These are phyloP conservation scores for Blastobotrys proliferans DNA, from an alignment of 1,139 yeast genomes.

Conservation along the genomic window DNA sequence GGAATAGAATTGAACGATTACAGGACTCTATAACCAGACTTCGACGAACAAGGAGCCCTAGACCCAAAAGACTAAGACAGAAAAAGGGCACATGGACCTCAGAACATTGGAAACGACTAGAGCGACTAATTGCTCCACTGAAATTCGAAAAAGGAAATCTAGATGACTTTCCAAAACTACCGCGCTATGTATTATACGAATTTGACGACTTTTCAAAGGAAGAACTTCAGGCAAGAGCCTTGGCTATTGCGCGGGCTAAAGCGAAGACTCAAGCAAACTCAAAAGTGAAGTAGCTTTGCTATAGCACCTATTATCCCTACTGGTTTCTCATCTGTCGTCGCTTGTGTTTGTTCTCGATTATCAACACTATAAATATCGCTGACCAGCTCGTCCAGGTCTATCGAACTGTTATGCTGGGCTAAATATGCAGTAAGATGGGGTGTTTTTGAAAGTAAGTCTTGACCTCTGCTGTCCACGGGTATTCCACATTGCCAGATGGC, in stretches of 20 bases:
- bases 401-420: too few relatives aligned
- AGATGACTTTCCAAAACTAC: conserved; percentile 12
- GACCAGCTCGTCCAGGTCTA: too few relatives aligned
- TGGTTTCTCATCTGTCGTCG: too few relatives aligned
- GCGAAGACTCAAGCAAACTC: background rate
- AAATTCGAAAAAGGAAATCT: background rate
- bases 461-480: too few relatives aligned
- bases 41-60: conserved; percentile 4
- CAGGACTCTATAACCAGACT: background rate
- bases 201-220: conserved; percentile 15
- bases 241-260: conserved; percentile 17
- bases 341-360: too few relatives aligned
- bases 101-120: conserved; percentile 16
- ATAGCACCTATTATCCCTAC: too few relatives aligned
- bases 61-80: background rate
- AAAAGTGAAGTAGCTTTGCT: too few relatives aligned
- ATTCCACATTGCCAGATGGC: too few relatives aligned
- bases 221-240: conserved; percentile 18
- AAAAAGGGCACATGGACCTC: conserved; percentile 13
- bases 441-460: too few relatives aligned
- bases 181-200: conserved; percentile 13
- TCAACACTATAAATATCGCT: too few relatives aligned
- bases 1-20: background rate
- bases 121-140: conserved; percentile 13
- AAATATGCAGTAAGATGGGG: too few relatives aligned